These are phyloP conservation scores for Blakeslea trispora DNA, from an alignment of 371 early-diverging fungal species.

Conservation along the genomic window DNA sequence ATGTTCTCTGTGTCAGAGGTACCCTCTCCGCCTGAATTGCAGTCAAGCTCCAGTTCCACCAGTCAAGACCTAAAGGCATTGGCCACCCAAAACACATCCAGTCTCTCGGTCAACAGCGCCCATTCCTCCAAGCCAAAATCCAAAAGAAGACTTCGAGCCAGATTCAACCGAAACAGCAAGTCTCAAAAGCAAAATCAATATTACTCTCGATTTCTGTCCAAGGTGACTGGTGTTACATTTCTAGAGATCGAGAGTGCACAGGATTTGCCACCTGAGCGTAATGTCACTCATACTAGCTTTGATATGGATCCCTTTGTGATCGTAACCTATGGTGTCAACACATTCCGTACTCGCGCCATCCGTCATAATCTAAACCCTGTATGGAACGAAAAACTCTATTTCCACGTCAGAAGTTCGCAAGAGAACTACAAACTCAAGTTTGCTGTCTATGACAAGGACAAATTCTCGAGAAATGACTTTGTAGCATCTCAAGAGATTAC, in stretches of 20 bases:
- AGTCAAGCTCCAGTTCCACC: slow-evolving; percentile 11
- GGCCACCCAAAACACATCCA: slow-evolving; percentile 11
- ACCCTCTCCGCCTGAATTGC: slow-evolving; percentile 3
- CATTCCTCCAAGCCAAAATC: slow-evolving; percentile 1
- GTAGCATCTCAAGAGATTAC: slow-evolving; percentile 62
- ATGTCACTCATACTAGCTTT: slow-evolving; percentile 64
- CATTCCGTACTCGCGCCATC: slow-evolving; percentile 69
- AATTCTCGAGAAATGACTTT: slow-evolving; percentile 70
- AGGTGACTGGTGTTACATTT: slow-evolving; percentile 60
- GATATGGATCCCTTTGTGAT: slow-evolving; percentile 90
- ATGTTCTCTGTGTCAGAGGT: not conserved
- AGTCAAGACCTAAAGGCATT: slow-evolving; percentile 11
- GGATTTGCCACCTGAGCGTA: slow-evolving; percentile 62
- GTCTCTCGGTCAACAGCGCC: slow-evolving; percentile 9
- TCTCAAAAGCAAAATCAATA: not conserved
- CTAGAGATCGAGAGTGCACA: slow-evolving; percentile 65
- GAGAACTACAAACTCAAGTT: slow-evolving; percentile 64
- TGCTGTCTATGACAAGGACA: slow-evolving; percentile 80
- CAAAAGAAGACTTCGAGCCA: slow-evolving; percentile 1
- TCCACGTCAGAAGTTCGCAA: slow-evolving; percentile 63
- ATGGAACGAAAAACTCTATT: slow-evolving; percentile 73
- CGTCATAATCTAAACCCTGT: slow-evolving; percentile 66
- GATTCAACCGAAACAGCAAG: slow-evolving; percentile 11
- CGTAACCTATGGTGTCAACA: slow-evolving; percentile 68
- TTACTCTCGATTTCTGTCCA: slow-evolving; percentile 23